Evolutionary conservation across 2,329 filamentous ascomycete species (phyloP), one percentile per base, ranked within the genome.

Genomic region (Pestalotiopsis sp.): DNA sequence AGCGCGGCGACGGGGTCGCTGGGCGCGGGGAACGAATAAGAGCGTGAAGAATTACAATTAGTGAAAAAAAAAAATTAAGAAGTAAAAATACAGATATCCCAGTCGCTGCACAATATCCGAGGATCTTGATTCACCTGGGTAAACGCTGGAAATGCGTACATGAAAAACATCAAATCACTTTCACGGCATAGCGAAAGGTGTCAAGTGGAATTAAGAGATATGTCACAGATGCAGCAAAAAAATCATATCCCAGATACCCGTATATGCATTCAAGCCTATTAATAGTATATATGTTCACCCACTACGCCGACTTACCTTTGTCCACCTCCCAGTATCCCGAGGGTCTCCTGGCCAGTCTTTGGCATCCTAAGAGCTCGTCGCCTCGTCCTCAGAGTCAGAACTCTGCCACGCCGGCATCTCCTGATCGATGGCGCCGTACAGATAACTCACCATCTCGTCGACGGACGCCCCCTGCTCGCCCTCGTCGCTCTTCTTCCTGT

Each of bases 361-460:
- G 39, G 14, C 12, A 45, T 2, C 12, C 14, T 45, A 45, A 13
- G 14, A 45, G 39, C 14, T 45, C n/a, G 12, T 11, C n/a, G 17
- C 52, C 52, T 52, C 14, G 7, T 58, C 56, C 12, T 23, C 25
- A 17, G 17, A 58, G 5, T n/a, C 17, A 20, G 11, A 58, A 31
- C 1, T 7, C 27, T 36, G 20, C 61, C 61, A 64, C n/a, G 4
- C 17, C 17, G 11, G 38, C 12, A 64, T 5, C 36, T 64, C 61
- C 12, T 64, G 61, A 20, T 64, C 61, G 13, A 64, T 64, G 17
- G 61, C 61, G n/a, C 61, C 61, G 20, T 17, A 45, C 20, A 64
- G 23, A 31, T 25, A 64, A 25, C n/a, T 31, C 61, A 64, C 45
- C 14, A 38, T 64, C 20, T 64, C 36, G 23, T 52, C 23, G 39